Evolutionary conservation across 2,329 filamentous ascomycete genomes (phyloP).

Genomic region (Geosmithia morbida): DNA sequence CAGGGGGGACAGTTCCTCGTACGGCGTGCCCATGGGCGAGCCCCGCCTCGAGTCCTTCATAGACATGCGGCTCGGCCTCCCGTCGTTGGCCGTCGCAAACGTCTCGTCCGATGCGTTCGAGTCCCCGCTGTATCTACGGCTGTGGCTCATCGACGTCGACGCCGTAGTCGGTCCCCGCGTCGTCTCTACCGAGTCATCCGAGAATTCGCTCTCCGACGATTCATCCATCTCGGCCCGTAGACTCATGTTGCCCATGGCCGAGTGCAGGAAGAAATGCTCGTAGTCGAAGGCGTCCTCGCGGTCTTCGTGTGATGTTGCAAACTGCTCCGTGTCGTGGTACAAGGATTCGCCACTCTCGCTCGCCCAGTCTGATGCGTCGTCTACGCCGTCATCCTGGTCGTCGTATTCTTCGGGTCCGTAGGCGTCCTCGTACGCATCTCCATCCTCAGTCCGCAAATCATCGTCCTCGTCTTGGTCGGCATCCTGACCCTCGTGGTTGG

Average conservation of each 20-base stretch:
- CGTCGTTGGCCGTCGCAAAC: constrained; percentile 43
- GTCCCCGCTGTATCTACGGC: constrained; percentile 28
- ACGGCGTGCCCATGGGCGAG: background rate
- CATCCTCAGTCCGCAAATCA: constrained; percentile 23
- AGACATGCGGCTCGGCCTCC: constrained; percentile 23
- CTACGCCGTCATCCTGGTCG: constrained; percentile 6
- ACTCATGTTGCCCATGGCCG: constrained; percentile 69
- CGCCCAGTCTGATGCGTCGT: constrained; percentile 19
- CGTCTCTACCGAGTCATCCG: constrained; percentile 47
- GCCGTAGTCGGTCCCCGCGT: constrained; percentile 27
- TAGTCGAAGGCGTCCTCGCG: constrained; percentile 94
- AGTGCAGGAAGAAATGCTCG: constrained; percentile 89
- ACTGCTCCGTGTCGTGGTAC: constrained; percentile 45
- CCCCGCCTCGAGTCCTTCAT: background rate
- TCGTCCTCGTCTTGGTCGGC: constrained; percentile 14
- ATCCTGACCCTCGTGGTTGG: constrained; percentile 12
- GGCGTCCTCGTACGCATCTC: constrained; percentile 3
- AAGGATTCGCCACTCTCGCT: constrained; percentile 52
- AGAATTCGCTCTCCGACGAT: constrained; percentile 40
- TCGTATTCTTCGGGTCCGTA: background rate
- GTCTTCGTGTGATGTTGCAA: constrained; percentile 70
- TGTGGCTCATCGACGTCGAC: constrained; percentile 4
- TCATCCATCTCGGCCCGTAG: constrained; percentile 13
- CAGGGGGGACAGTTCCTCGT: constrained; percentile 1
- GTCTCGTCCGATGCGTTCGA: constrained; percentile 37